These are phyloP conservation scores for Coemansia guatemalensis DNA, from an alignment of 192 early-diverging fungal genomes.

Conservation along the genomic window DNA sequence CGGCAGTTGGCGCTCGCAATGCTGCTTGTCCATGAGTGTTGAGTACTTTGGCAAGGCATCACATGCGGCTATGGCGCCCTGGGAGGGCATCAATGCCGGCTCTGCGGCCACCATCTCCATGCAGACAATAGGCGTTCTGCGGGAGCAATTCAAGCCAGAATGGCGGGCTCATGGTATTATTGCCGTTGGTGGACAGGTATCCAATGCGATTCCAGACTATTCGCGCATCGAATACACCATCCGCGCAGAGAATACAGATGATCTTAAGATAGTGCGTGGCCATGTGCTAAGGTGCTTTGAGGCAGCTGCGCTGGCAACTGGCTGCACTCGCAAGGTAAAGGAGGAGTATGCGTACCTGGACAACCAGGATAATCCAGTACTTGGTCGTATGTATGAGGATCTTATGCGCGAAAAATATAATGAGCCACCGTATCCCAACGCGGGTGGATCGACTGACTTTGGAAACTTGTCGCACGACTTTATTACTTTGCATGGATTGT, in stretches of 20 bases:
- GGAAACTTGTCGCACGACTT: constrained; percentile 69
- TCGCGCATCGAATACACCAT: constrained; percentile 59
- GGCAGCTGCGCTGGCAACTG: constrained; percentile 67
- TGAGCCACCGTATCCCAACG: constrained; percentile 16
- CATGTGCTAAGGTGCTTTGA: constrained; percentile 60
- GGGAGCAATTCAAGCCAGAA: constrained; percentile 72
- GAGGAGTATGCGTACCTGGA: constrained; percentile 59
- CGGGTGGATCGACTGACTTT: constrained; percentile 68
- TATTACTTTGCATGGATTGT: constrained; percentile 58
- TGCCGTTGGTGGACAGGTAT: constrained; percentile 66
- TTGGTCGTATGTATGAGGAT: constrained; percentile 53
- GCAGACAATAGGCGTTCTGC: constrained; percentile 63
- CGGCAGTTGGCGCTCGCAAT: constrained; percentile 53
- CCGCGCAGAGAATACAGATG: constrained; percentile 54
- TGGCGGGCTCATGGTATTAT: constrained; percentile 76
- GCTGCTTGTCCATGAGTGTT: constrained; percentile 47
- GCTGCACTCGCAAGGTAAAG: constrained; percentile 60
- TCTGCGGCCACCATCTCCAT: constrained; percentile 70
- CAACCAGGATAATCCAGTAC: constrained; percentile 53
- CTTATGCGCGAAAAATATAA: constrained; percentile 40
- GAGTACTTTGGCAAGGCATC: constrained; percentile 72
- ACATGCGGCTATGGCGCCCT: constrained; percentile 69
- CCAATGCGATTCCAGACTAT: constrained; percentile 67
- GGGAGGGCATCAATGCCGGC: constrained; percentile 75
- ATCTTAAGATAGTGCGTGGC: constrained; percentile 54